Conservation (phyloP, 768 basidiomycete species). For the Pulveroboletus sp. region DNA sequence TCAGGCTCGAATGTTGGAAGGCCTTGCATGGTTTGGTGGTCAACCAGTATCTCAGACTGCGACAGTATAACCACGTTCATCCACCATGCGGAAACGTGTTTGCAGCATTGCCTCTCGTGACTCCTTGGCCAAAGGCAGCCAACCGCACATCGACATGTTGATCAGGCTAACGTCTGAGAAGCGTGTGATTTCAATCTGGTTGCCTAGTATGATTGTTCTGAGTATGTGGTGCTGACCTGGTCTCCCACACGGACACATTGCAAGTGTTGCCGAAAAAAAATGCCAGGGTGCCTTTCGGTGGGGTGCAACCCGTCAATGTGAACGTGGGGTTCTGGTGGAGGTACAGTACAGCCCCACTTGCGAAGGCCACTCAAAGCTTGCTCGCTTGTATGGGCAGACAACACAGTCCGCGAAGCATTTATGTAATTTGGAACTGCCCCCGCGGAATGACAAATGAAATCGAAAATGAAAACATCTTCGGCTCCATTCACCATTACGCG, state of each 20-base stretch:
- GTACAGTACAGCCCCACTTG: background rate
- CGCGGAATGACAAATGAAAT: too few species aligned
- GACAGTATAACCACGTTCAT: conserved; percentile 25
- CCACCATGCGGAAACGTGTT: conserved; percentile 28
- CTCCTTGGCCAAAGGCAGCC: conserved; percentile 1
- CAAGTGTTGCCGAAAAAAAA: conserved; percentile 3
- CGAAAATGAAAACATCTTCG: too few species aligned
- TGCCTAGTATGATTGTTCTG: too few species aligned
- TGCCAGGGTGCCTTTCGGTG: conserved; percentile 6
- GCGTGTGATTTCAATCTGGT: background rate
- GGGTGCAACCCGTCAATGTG: background rate
- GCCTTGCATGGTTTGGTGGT: conserved; percentile 30
- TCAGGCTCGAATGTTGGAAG: conserved; percentile 30
- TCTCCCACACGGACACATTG: background rate
- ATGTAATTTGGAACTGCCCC: background rate
- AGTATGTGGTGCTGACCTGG: too few species aligned
- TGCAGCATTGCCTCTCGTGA: conserved; percentile 27
- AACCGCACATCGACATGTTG: conserved; percentile 1
- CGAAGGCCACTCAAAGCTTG: background rate
- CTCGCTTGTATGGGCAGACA: background rate
- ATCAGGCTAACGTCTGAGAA: background rate
- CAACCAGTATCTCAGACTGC: conserved; percentile 17
- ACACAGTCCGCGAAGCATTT: background rate
- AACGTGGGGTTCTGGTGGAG: conserved; percentile 1
- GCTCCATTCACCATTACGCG: too few species aligned